A percentile compares a stretch with the other conserved stretches of the same genome.
These are phyloP conservation scores for Endogone sp. DNA, from an alignment of 192 early-diverging fungal species.

Conservation along the genomic window DNA sequence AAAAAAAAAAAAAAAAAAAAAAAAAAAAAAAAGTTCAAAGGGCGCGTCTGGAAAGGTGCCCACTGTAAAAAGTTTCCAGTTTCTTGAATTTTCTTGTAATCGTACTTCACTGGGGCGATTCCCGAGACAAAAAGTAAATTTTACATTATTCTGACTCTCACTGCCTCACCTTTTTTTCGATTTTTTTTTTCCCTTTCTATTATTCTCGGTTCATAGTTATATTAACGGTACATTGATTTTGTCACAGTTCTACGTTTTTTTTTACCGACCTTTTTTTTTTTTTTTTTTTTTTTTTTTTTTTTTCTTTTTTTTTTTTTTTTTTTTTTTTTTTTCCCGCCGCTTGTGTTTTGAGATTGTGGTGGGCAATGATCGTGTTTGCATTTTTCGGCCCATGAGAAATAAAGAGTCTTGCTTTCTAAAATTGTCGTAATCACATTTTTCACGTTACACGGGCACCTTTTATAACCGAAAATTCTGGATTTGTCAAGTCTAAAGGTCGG, in stretches of 20 bases:
- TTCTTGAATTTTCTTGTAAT: conserved; percentile 11
- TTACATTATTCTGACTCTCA: conserved; percentile 1
- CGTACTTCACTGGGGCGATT: neutral
- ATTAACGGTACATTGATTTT: neutral
- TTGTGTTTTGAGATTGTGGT: no score
- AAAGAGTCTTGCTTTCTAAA: no score
- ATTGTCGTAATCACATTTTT: no score
- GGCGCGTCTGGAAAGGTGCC: neutral
- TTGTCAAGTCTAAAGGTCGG: no score
- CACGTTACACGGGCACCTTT: no score
- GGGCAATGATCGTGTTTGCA: no score
- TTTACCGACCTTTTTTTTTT: neutral
- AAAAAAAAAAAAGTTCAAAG: no score
- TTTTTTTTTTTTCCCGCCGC: neutral
- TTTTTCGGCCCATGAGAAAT: no score
- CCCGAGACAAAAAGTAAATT: neutral
- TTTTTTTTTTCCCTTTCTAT: conserved; percentile 2
- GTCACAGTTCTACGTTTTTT: neutral
- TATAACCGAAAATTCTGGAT: no score
- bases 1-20: no score
- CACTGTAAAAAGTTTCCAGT: conserved; percentile 8
- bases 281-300: neutral
- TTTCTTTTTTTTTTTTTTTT: neutral
- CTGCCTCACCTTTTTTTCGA: conserved; percentile 9
- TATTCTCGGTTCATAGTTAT: neutral